A percentile compares a stretch with the other conserved stretches of the same genome.
Evolutionary conservation across 2,329 filamentous ascomycete species (phyloP).

Genomic region (Phialocephala subalpina): DNA sequence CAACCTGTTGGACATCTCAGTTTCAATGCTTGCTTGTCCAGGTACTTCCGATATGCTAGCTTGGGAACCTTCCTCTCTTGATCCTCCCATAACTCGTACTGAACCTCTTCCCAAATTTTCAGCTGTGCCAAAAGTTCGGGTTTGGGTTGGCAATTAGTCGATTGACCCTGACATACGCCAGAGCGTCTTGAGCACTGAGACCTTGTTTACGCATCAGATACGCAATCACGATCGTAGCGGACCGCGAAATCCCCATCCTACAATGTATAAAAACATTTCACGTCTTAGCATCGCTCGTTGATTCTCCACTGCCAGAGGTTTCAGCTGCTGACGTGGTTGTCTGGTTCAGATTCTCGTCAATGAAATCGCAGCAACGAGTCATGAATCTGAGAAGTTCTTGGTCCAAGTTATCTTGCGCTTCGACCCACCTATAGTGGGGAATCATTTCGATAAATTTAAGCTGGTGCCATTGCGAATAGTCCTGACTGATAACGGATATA

Average conservation of each 20-base stretch:
- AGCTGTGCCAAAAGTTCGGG: conserved; percentile 45
- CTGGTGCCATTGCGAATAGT: not conserved
- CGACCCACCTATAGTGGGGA: not conserved
- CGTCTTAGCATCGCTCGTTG: not conserved
- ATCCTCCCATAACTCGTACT: conserved; percentile 44
- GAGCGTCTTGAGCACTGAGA: not conserved
- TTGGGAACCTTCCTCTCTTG: not conserved
- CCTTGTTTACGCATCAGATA: conserved; percentile 45
- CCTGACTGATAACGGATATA: not conserved
- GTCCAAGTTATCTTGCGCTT: not conserved
- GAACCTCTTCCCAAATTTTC: conserved; percentile 44
- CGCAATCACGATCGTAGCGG: conserved; percentile 43
- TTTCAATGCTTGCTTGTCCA: not conserved
- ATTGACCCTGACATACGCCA: conserved; percentile 15
- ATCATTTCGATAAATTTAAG: conserved; percentile 1
- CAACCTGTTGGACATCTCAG: too few relatives aligned
- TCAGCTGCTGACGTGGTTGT: not conserved
- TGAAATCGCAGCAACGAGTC: conserved; percentile 3
- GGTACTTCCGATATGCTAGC: not conserved
- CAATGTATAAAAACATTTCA: conserved; percentile 43
- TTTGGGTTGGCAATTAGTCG: conserved; percentile 39
- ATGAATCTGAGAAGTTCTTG: conserved; percentile 4
- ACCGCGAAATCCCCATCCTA: conserved; percentile 46
- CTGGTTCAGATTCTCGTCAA: not conserved
- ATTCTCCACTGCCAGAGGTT: not conserved